Evolutionary conservation across 73 alveolate species (phyloP).

Genomic region (Symbiodinium natans): DNA sequence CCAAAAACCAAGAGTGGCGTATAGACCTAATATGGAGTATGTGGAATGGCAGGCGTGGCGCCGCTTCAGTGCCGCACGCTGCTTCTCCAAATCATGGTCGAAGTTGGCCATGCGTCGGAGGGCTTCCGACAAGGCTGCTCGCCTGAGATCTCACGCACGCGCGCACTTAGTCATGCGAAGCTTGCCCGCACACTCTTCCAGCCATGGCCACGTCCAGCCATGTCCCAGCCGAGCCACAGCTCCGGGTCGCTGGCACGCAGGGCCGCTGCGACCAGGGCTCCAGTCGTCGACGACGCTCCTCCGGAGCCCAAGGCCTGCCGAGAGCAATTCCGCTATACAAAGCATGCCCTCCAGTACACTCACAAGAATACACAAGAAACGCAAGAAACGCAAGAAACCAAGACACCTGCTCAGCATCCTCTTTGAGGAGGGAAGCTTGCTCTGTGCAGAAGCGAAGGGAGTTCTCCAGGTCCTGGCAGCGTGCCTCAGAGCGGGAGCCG

Average conservation of each 20-base stretch:
- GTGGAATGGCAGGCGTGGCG: not conserved
- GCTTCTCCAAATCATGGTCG: constrained; percentile 66
- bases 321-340: no score
- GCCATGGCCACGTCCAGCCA: no score
- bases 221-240: not conserved
- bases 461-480: constrained; percentile 22
- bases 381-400: no score
- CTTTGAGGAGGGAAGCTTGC: not conserved
- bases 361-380: not conserved
- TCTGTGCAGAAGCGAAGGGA: constrained; percentile 26
- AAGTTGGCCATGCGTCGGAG: constrained; percentile 63
- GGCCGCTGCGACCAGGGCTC: not conserved
- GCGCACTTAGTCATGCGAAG: no score
- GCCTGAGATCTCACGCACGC: no score
- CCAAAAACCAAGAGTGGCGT: no score
- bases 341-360: no score
- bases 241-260: not conserved
- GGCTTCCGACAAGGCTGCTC: constrained; percentile 49
- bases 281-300: not conserved
- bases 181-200: no score
- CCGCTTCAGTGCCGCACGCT: constrained; percentile 17
- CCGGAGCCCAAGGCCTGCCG: no score
- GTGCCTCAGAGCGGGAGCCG: not conserved
- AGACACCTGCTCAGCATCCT: constrained; percentile 58
- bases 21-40: no score